These are phyloP conservation scores for Chenopodium suecicum DNA, from an alignment of 148 eudicot species.

Conservation along the genomic window DNA sequence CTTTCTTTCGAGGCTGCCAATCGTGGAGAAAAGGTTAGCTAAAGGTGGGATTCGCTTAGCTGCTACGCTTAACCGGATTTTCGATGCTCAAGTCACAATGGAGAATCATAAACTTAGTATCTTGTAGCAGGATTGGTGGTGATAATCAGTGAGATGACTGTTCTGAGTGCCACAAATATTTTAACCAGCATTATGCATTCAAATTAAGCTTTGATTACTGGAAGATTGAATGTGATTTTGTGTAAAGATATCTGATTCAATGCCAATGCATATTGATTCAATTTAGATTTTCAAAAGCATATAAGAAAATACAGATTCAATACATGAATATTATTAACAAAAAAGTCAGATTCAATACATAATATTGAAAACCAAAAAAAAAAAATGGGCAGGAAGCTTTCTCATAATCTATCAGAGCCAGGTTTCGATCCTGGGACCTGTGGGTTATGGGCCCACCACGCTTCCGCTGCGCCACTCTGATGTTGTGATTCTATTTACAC, in stretches of 20 bases:
- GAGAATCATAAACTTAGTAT: neutral
- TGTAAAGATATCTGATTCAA: no score
- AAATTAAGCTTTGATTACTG: neutral
- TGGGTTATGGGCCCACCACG: slow-evolving; percentile 30
- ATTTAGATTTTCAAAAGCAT: no score
- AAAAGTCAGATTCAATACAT: no score
- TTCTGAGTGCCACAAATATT: no score
- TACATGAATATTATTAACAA: no score
- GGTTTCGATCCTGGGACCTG: slow-evolving; percentile 31
- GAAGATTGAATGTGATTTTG: no score
- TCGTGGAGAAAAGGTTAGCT: no score
- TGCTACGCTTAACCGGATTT: neutral
- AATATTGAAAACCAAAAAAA: neutral
- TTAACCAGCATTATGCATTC: no score
- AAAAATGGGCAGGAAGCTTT: slow-evolving; percentile 9
- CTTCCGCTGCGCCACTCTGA: slow-evolving; percentile 31
- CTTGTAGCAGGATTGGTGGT: neutral
- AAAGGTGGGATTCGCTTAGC: neutral
- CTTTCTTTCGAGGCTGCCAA: no score
- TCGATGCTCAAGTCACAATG: neutral
- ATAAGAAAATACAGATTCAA: no score
- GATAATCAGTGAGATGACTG: neutral
- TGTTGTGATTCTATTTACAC: neutral
- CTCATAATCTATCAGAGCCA: slow-evolving; percentile 21
- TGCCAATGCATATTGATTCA: no score